Base-by-base conservation (phyloP, 306 rosid genomes). In the Phaseolus lunatus region DNA sequence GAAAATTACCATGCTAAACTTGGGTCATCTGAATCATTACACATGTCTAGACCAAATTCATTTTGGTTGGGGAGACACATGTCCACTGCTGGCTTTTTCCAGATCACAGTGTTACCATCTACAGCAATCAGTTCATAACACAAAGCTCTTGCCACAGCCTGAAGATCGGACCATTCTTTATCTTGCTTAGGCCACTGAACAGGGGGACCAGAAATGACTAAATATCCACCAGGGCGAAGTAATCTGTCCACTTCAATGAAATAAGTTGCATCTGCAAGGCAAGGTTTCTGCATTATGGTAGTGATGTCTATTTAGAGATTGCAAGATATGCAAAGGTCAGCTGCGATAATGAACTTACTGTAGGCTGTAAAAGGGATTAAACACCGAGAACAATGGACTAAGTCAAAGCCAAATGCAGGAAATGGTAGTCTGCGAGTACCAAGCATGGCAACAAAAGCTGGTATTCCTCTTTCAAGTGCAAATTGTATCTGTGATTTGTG, bases 101-200 rank as follows among this genome's bases (percentile, higher is more conserved):
- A 96, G 78, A 96, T 87, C 56, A 89, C 99, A 5, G 97, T 96
- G 83, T 89, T 92, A 47, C 96, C 97, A 82, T 96, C 99, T 39
- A 92, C 97, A 22, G 91, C 93, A 84, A 89, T 84, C 78, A 96
- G 84, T 76, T 96, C 99, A 79, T 91, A 96, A 86, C 99, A 96
- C 87, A 89, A 83, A 53, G 97, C 87, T 91, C 96, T 91, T 57
- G 99, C 98, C 58, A 92, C 93, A 54, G 83, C 89, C 89, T 96
- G 99, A 56, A 96, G 96, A 83, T 92, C 99, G 45, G 98, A 91
- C 98, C 98, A 96, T 87, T 96, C 99, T 87, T 92, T 96, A 73
- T 96, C 99, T 88, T 96, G 99, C 80, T 91, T 91, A 67, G 94
- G 73, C 99, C 99, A 96, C 80, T 89, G 94, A 41, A 96, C 99